Base-by-base conservation (phyloP, 805 yeast species). In the Saccharomycopsis schoenii region DNA sequence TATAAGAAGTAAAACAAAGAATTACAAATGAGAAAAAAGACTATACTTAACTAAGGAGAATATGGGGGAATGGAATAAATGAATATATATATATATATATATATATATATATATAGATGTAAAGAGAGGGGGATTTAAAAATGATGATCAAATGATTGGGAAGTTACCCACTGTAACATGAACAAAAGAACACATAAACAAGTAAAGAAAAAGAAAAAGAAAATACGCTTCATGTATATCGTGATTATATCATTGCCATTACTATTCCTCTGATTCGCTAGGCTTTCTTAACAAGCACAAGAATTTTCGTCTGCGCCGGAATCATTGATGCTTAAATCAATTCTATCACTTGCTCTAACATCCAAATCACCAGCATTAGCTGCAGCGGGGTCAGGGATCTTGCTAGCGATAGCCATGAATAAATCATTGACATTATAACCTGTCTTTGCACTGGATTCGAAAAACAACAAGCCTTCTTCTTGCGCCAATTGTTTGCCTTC, bases 371-470 rank as follows among this genome's bases (percentile, higher is more conserved):
- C 47, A n/a, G 55, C 55, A n/a, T 19, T 15, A 6, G 54, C 57
- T 5, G 55, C 57, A 36, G 47, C 37, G 2, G 59, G 43, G 24
- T 69, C 70, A 24, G 97, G 97, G 60, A 93, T 88, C 75, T 87
- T 86, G 62, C 84, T 83, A 55, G 97, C 99, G 66, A 93, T 89
- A 15, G 89, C 93, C 70, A 89, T 76, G 71, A 93, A 93, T 60
- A 93, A 96, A 65, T 93, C 96, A 69, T 88, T 89, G 47, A 93
- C 97, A 69, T 92, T 91, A 68, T 80, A 79, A 17, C 93, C 88
- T 2, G 96, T 84, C 76, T 93, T 93, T 21, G 99, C 99, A 71
- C 94, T 85, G 8, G 97, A 90, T 76, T 93, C 99, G 70, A 89
- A 93, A 70, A 93, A 93, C 66, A 94, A 75, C 62, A 94, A 77